phyloP scores from a whole-genome alignment of 2,329 filamentous ascomycete species.

The Ramularia collo-cygni region DNA sequence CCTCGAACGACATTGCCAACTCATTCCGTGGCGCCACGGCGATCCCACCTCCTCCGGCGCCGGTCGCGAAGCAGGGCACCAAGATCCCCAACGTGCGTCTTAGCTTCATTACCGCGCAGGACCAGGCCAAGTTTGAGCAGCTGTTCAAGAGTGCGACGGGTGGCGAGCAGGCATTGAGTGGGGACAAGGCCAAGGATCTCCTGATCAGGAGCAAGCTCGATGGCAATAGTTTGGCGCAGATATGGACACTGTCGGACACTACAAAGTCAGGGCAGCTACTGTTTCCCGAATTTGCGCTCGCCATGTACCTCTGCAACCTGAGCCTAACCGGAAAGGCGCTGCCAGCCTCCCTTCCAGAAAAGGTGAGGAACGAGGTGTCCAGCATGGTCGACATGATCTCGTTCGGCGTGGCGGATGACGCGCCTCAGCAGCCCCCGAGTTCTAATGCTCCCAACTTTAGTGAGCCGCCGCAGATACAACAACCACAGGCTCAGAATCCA shows the following conservation, averaged over 20 bases:
- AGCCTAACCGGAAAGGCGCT: slow-evolving; percentile 81
- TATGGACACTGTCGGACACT: slow-evolving; percentile 92
- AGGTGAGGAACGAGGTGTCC: slow-evolving; percentile 90
- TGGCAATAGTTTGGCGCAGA: slow-evolving; percentile 80
- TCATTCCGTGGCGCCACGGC: slow-evolving; percentile 49
- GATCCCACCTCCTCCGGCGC: slow-evolving; percentile 50
- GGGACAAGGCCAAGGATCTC: slow-evolving; percentile 84
- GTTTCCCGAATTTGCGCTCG: slow-evolving; percentile 93
- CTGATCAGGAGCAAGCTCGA: slow-evolving; percentile 81
- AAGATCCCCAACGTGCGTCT: slow-evolving; percentile 91
- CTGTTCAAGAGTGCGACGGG: slow-evolving; percentile 94
- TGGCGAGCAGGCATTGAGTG: slow-evolving; percentile 75
- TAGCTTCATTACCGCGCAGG: slow-evolving; percentile 90
- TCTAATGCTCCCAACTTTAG: slow-evolving; percentile 68
- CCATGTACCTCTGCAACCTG: slow-evolving; percentile 97
- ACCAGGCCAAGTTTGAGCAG: slow-evolving; percentile 96
- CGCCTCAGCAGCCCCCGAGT: slow-evolving; percentile 41
- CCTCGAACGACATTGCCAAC: slow-evolving; percentile 57
- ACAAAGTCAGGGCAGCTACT: slow-evolving; percentile 93
- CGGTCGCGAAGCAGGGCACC: slow-evolving; percentile 56
- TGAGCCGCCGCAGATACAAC: slow-evolving; percentile 44
- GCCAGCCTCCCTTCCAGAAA: slow-evolving; percentile 69
- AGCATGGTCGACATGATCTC: slow-evolving; percentile 99
- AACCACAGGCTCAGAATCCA: slow-evolving; percentile 54
- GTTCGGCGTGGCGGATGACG: slow-evolving; percentile 77